Evolutionary conservation across 2,329 filamentous ascomycete species (phyloP), one percentile per base, ranked within the genome.

Genomic region (Claviceps monticola): DNA sequence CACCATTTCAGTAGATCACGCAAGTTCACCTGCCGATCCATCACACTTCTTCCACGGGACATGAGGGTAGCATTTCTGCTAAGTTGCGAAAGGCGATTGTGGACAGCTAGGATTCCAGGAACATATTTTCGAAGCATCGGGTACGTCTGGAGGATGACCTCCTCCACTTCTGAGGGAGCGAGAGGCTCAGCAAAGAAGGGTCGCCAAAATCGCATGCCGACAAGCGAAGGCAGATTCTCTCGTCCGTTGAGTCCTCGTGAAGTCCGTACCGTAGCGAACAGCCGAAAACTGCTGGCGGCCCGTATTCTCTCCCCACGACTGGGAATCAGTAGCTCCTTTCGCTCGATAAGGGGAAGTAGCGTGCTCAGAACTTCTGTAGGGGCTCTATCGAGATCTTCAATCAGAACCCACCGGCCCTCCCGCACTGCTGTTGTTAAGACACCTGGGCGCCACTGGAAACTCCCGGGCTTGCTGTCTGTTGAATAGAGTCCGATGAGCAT

Each of bases 281-380:
- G 83, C 51, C 86, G 84, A 65, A 98, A 99, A 1, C 86, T 88
- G 60, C 82, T 82, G 1, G 86, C 81, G 50, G 93, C 93, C 61
- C 82, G 80, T 48, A 98, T 83, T 5, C 77, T 84, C 69, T 97
- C 89, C 52, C 88, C 90, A 54, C 91, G 83, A 59, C 84, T 94
- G 0, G 93, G 88, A 34, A 98, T 89, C 4, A 94, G 74, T 14
- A 98, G 77, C 64, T 96, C 88, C n/a, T 88, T 83, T 54, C 86
- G 82, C 68, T 98, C 93, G 54, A 98, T 90, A 8, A 98, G 75
- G 9, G 94, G 93, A 26, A 98, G 74, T 29, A 99, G 78, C 14
- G 90, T 89, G 64, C 91, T 95, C 66, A 98, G 82, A 47, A 98
- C 87, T 67, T 98, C 93, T 57, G 88, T 91, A 4, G 94, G 93